These are phyloP conservation scores for Fusarium succisae DNA, from an alignment of 2,329 filamentous ascomycete species.

Conservation along the genomic window DNA sequence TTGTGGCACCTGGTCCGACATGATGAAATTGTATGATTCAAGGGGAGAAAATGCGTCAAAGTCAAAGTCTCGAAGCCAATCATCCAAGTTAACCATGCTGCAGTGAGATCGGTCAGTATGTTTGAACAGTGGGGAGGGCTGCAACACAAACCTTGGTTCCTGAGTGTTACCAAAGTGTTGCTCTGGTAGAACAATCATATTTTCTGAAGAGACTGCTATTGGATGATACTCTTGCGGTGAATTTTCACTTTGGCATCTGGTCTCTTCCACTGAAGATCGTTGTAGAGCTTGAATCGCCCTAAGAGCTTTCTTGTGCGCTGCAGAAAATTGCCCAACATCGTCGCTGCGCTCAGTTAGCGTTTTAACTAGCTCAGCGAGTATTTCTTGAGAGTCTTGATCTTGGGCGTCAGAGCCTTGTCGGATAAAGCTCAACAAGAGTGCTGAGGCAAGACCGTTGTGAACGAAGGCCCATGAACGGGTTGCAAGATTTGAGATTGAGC, in stretches of 20 bases:
- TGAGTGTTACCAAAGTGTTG: neutral
- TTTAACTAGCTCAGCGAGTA: conserved; percentile 24
- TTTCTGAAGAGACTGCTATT: neutral
- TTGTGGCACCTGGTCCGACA: conserved; percentile 12
- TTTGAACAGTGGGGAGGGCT: too few relatives aligned
- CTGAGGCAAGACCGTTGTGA: conserved; percentile 33
- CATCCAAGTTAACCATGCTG: conserved; percentile 12
- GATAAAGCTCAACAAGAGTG: conserved; percentile 27
- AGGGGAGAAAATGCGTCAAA: conserved; percentile 21
- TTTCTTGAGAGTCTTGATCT: conserved; percentile 6
- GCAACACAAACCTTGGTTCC: neutral
- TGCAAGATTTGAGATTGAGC: conserved; percentile 14
- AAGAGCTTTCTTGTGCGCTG: conserved; percentile 21
- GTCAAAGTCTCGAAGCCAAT: conserved; percentile 28
- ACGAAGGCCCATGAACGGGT: conserved; percentile 35
- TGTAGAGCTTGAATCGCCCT: conserved; percentile 24
- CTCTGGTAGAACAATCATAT: neutral
- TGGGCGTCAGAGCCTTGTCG: neutral
- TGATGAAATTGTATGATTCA: conserved; percentile 31
- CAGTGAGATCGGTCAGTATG: neutral
- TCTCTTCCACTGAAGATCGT: neutral
- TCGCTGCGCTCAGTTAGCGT: conserved; percentile 6
- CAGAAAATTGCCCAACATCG: conserved; percentile 16
- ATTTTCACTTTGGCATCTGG: neutral
- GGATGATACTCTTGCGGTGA: neutral